Conservation (phyloP, 2,329 filamentous ascomycete genomes). For the Aspergillus hiratsukae region DNA sequence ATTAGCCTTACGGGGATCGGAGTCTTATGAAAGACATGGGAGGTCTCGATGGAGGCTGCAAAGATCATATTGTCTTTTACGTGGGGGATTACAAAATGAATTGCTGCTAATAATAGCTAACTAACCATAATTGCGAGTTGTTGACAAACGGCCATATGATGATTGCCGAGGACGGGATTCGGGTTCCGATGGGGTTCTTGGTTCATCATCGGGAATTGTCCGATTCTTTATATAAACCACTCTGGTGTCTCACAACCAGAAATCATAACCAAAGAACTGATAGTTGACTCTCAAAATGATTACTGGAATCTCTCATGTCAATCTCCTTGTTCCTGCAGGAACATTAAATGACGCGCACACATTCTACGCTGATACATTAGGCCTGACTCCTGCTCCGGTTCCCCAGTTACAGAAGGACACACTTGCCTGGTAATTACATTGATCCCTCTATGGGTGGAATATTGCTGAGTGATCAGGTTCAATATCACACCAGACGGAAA, state of each 20-base stretch:
- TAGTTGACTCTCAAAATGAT: slow-evolving; percentile 39
- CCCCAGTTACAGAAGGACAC: slow-evolving; percentile 49
- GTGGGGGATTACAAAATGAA: neutral
- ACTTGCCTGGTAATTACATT: slow-evolving; percentile 49
- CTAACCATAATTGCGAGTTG: no score
- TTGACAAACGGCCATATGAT: neutral
- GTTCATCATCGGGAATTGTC: neutral
- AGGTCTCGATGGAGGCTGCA: neutral
- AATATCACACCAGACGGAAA: slow-evolving; percentile 50
- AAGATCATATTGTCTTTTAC: neutral
- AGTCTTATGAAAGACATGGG: no score
- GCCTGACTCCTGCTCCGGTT: slow-evolving; percentile 50
- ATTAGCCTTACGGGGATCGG: no score
- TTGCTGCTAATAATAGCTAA: no score
- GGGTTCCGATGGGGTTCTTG: neutral
- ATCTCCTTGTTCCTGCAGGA: slow-evolving; percentile 53
- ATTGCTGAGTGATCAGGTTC: slow-evolving; percentile 37
- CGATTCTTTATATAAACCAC: neutral
- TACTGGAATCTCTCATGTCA: slow-evolving; percentile 54
- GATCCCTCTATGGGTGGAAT: neutral
- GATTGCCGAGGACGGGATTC: neutral
- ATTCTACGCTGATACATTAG: slow-evolving; percentile 56
- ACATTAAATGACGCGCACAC: slow-evolving; percentile 49
- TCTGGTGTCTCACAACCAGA: neutral
- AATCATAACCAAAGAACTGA: neutral